Evolutionary conservation across 1,284 basidiomycete genomes (phyloP).

Genomic region (Phellopilus nigrolimitatus): DNA sequence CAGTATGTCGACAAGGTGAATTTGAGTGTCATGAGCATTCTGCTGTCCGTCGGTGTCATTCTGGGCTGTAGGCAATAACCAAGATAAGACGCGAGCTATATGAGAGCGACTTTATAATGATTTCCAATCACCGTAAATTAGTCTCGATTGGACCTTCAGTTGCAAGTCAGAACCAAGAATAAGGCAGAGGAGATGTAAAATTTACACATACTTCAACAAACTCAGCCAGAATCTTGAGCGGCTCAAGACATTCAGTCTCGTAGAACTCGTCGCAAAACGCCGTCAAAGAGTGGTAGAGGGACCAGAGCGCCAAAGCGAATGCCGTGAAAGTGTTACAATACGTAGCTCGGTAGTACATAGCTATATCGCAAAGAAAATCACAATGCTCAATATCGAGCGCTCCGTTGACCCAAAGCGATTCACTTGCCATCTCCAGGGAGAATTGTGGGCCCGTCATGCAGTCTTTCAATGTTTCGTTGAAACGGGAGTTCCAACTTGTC

Average conservation of each 20-base stretch:
- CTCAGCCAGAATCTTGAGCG: background rate
- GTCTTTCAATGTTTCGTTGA: too few species aligned
- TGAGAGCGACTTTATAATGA: background rate
- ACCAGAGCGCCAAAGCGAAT: background rate
- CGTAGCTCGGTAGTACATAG: too few species aligned
- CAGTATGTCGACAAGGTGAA: background rate
- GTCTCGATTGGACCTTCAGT: background rate
- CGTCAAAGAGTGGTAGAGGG: background rate
- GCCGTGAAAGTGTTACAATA: background rate
- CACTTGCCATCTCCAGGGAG: too few species aligned
- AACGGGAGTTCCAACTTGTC: too few species aligned
- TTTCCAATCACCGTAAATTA: background rate
- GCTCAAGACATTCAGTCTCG: background rate
- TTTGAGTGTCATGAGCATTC: background rate
- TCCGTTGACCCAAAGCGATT: too few species aligned
- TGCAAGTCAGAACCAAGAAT: background rate
- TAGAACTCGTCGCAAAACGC: background rate
- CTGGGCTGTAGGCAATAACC: background rate
- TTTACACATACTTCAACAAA: background rate
- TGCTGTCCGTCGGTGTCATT: background rate
- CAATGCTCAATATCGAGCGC: too few species aligned
- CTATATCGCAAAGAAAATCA: too few species aligned
- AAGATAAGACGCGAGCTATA: background rate
- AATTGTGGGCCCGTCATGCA: too few species aligned
- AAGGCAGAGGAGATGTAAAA: background rate